Conservation (phyloP, 164 flowering plant species). For the Vitis rupestris region DNA sequence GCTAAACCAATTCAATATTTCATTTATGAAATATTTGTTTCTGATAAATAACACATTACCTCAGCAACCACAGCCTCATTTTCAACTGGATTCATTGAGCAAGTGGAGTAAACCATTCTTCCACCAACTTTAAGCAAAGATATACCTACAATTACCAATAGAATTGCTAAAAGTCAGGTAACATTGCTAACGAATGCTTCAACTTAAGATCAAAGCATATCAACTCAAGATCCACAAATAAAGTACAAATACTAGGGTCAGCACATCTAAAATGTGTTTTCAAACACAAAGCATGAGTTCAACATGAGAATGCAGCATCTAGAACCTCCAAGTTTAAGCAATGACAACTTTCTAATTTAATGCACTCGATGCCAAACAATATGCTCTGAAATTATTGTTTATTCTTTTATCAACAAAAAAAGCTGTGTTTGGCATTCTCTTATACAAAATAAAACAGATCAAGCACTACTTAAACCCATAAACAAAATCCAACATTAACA, state of each 20-base stretch:
- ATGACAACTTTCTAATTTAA: not conserved
- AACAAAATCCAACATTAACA: not conserved
- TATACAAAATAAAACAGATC: not conserved
- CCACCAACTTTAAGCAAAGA: constrained; percentile 94
- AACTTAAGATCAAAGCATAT: not conserved
- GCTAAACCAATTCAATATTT: not conserved
- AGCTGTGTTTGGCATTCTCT: not conserved
- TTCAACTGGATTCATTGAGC: constrained; percentile 99
- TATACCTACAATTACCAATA: constrained; percentile 47
- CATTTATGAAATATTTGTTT: not conserved
- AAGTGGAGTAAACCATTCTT: constrained; percentile 96
- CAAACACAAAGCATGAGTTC: not conserved
- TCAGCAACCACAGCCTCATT: constrained; percentile 99
- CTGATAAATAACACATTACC: constrained; percentile 40
- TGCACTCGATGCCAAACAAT: not conserved
- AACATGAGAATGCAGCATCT: not conserved
- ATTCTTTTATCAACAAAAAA: not conserved
- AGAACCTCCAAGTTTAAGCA: not conserved
- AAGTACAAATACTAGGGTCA: not conserved
- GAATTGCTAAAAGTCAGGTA: not conserved
- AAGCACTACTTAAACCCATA: not conserved
- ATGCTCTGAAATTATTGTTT: not conserved
- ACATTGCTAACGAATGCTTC: not conserved
- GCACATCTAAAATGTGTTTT: not conserved
- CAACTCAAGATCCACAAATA: not conserved